phyloP scores from a whole-genome alignment of 2,329 filamentous ascomycete species.

The Lachnellula arida region DNA sequence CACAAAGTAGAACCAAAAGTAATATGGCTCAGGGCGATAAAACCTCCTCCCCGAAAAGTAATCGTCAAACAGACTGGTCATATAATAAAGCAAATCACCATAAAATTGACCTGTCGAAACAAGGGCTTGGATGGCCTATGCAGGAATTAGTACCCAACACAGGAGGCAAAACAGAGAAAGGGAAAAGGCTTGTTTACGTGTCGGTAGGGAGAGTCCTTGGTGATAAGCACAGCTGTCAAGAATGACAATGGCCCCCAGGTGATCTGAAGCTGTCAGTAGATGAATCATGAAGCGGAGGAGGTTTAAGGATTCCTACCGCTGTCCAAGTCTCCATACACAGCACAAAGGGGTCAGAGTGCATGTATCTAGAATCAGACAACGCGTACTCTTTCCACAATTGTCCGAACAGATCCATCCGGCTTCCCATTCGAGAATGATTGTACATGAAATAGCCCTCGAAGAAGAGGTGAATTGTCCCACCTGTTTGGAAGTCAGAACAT shows the following conservation, averaged over 20 bases:
- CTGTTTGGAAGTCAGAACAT: conserved; percentile 38
- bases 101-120: conserved; percentile 31
- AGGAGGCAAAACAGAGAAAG: no score
- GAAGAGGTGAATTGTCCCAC: conserved; percentile 33
- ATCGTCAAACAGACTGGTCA: conserved; percentile 49
- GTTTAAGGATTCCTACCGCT: conserved; percentile 31
- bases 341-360: conserved; percentile 48
- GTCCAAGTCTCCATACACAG: conserved; percentile 52
- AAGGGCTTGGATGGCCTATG: conserved; percentile 36
- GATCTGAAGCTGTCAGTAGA: conserved; percentile 33
- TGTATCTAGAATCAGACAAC: conserved; percentile 52
- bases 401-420: conserved; percentile 41
- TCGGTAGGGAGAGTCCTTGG: conserved; percentile 38
- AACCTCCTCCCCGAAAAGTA: conserved; percentile 43
- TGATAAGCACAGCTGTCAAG: conserved; percentile 43
- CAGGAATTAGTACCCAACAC: no score
- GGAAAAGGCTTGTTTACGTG: conserved; percentile 27
- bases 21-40: conserved; percentile 54
- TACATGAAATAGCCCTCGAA: conserved; percentile 43
- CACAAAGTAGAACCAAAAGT: conserved; percentile 61
- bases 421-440: conserved; percentile 40
- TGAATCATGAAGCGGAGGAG: neutral
- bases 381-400: conserved; percentile 57
- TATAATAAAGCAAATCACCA: conserved; percentile 56
- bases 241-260: conserved; percentile 57